Evolutionary conservation across 2,329 filamentous ascomycete species (phyloP), one percentile per base, ranked within the genome.

Genomic region (Penicillium fuscoglaucum): DNA sequence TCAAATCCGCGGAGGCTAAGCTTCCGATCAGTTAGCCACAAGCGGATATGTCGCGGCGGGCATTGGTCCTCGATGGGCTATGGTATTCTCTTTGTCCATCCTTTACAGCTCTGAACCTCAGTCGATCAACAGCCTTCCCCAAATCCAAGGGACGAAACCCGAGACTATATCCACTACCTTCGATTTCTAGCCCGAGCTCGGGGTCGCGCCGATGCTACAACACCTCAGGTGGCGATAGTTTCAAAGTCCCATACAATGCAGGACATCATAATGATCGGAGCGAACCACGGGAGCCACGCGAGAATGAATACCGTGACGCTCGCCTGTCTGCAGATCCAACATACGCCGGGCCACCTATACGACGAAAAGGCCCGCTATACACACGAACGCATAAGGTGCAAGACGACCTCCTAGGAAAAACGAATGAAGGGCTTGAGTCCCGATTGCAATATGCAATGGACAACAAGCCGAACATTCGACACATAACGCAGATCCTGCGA

Each of bases 11-110:
- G 57, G 44, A 50, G 52, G 26, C 60, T 47, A 10, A 41, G 40
- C 43, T 35, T 46, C 44, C 26, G 26, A 37, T 47, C 61, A 60
- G 58, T 55, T 60, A 60, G 24, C 57, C 61, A 54, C 28, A 35
- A 41, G 15, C 50, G 65, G 65, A 64, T 44, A 78, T 78, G 76
- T 68, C 72, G 55, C 67, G 62, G 54, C 66, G 56, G 61, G 61
- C 63, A 41, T 58, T 74, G 29, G 61, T 72, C 46, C 61, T 75
- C 33, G 75, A 77, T 65, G 75, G 72, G 37, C 65, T 78, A 49
- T 78, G 75, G 76, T 72, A 72, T 58, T 77, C 71, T 58, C 66
- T 79, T 35, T 76, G 76, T 65, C 76, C 75, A 45, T 74, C 73
- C 15, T 74, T 76, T 37, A 64, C 58, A 15, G 56, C 58, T 3